Evolutionary conservation across 177 flowering plant genomes (phyloP).

Genomic region (Telopea speciosissima): DNA sequence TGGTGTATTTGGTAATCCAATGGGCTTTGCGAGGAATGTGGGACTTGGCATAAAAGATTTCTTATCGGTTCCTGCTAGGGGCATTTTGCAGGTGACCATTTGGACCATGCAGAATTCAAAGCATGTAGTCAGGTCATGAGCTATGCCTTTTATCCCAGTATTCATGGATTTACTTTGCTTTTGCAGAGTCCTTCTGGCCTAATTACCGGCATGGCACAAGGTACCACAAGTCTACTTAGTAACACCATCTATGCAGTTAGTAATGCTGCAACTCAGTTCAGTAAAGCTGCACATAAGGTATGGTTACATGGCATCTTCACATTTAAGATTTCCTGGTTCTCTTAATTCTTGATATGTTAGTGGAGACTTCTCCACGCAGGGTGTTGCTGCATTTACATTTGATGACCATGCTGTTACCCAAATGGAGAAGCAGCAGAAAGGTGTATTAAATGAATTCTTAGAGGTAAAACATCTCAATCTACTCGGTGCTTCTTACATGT

Average conservation of each 20-base stretch:
- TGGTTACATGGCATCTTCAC: slow-evolving; percentile 4
- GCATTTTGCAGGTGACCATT: slow-evolving; percentile 55
- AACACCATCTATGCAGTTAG: slow-evolving; percentile 89
- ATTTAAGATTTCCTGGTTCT: neutral
- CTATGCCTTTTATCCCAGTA: slow-evolving; percentile 1
- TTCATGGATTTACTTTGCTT: slow-evolving; percentile 15
- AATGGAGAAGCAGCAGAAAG: slow-evolving; percentile 57
- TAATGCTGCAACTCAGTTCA: slow-evolving; percentile 93
- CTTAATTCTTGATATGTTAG: neutral
- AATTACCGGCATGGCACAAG: slow-evolving; percentile 77
- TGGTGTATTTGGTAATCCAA: slow-evolving; percentile 95
- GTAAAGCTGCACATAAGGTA: slow-evolving; percentile 96
- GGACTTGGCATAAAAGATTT: slow-evolving; percentile 91
- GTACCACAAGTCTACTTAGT: slow-evolving; percentile 85
- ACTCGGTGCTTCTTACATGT: neutral
- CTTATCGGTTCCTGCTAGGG: slow-evolving; percentile 73
- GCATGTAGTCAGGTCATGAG: neutral
- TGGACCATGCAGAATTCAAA: neutral
- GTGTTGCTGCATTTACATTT: slow-evolving; percentile 87
- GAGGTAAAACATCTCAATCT: slow-evolving; percentile 47
- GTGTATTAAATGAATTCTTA: slow-evolving; percentile 80
- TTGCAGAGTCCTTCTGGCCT: slow-evolving; percentile 81
- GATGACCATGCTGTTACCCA: slow-evolving; percentile 59
- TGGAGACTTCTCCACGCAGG: slow-evolving; percentile 36
- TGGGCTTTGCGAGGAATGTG: slow-evolving; percentile 88